phyloP scores from a whole-genome alignment of 345 rosid species.

The Kandelia obovata region DNA sequence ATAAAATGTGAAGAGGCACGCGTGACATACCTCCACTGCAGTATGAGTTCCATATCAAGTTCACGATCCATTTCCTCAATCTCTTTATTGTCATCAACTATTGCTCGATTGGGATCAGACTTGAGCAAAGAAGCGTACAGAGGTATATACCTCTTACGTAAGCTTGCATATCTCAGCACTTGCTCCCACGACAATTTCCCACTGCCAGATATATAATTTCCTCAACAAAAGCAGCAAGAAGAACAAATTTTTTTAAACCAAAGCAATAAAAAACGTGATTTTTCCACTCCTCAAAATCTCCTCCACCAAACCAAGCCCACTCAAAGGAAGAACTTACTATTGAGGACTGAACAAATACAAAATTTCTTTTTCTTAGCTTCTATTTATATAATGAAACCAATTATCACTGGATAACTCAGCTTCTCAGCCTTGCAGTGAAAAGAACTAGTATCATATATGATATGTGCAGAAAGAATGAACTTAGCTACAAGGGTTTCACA shows the following conservation, averaged over 20 bases:
- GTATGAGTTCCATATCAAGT: conserved; percentile 82
- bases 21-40: conserved; percentile 86
- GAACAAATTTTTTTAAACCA: background rate
- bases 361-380: background rate
- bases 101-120: conserved; percentile 56
- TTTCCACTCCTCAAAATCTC: conserved; percentile 1
- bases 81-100: conserved; percentile 74
- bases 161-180: conserved; percentile 61
- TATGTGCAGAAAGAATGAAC: no score
- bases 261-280: background rate
- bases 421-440: background rate
- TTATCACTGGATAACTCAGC: background rate
- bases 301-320: background rate
- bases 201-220: conserved; percentile 54
- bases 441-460: no score
- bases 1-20: background rate
- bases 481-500: no score
- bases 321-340: background rate
- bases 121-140: conserved; percentile 84
- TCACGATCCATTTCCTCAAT: conserved; percentile 78
- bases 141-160: conserved; percentile 86
- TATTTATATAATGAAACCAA: background rate
- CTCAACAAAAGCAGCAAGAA: conserved; percentile 23
- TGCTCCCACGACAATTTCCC: conserved; percentile 95
- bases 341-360: background rate